These are phyloP conservation scores for Pyropia haitanensis DNA, from an alignment of 23 red algal genomes.

Conservation along the genomic window DNA sequence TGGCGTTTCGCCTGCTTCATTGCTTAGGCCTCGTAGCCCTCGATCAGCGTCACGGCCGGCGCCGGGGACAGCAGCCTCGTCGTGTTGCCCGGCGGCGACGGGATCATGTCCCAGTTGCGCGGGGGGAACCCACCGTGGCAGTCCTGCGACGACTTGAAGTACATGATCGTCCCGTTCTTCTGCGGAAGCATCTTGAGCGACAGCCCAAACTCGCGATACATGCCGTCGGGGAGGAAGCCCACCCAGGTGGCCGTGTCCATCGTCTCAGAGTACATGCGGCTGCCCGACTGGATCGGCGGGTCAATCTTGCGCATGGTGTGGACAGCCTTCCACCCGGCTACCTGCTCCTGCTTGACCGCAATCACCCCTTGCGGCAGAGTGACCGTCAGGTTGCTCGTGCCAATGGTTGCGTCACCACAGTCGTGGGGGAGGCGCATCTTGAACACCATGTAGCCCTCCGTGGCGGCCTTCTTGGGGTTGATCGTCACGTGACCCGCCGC, in stretches of 20 bases:
- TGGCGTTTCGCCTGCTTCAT: too few relatives aligned
- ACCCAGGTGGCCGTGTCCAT: slow-evolving; percentile 25
- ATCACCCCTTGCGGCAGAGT: slow-evolving; percentile 16
- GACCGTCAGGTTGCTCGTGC: slow-evolving; percentile 55
- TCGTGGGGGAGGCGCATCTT: slow-evolving; percentile 34
- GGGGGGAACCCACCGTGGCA: slow-evolving; percentile 9
- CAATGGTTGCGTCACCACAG: slow-evolving; percentile 59
- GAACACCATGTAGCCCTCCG: too few relatives aligned
- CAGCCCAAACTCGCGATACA: slow-evolving; percentile 42
- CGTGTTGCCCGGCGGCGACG: too few relatives aligned
- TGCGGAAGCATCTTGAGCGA: slow-evolving; percentile 2
- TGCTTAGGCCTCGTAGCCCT: too few relatives aligned
- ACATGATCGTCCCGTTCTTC: slow-evolving; percentile 9
- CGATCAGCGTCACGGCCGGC: too few relatives aligned
- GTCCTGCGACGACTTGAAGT: slow-evolving; percentile 55
- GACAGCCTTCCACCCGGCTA: slow-evolving; percentile 20
- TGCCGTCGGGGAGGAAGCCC: slow-evolving; percentile 53
- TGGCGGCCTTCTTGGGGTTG: too few relatives aligned
- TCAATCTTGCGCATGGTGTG: slow-evolving; percentile 17
- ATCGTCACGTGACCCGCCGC: too few relatives aligned
- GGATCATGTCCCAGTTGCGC: too few relatives aligned
- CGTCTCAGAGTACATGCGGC: not conserved
- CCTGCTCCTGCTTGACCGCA: slow-evolving; percentile 36
- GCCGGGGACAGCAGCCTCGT: too few relatives aligned
- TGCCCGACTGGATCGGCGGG: slow-evolving; percentile 1